These are phyloP conservation scores for Pseudogymnoascus sp. DNA, from an alignment of 2,329 filamentous ascomycete species.

Conservation along the genomic window DNA sequence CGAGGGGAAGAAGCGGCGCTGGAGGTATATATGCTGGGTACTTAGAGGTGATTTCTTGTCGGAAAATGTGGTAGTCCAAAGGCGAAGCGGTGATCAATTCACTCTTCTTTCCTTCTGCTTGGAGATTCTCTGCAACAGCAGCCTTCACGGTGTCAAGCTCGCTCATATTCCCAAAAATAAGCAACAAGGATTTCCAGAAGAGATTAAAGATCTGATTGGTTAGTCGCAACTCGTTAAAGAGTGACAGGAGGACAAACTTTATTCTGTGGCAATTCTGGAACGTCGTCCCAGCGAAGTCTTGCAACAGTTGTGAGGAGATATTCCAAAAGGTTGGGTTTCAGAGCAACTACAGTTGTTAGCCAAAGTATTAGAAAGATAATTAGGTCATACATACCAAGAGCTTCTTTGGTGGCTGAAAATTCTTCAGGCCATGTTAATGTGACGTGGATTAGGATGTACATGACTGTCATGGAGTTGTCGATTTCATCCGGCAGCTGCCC, in stretches of 20 bases:
- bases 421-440: conserved; percentile 43
- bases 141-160: conserved; percentile 68
- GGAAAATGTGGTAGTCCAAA: conserved; percentile 90
- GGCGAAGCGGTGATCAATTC: conserved; percentile 88
- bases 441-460: conserved; percentile 53
- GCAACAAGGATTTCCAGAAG: conserved; percentile 83
- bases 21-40: conserved; percentile 95
- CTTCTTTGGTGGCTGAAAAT: conserved; percentile 26
- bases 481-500: conserved; percentile 43
- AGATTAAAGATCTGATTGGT: conserved; percentile 59
- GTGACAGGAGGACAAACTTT: conserved; percentile 41
- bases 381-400: neutral
- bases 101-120: conserved; percentile 51
- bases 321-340: conserved; percentile 61
- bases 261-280: conserved; percentile 52
- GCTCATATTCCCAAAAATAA: conserved; percentile 72
- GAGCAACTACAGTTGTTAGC: conserved; percentile 33
- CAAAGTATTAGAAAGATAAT: neutral
- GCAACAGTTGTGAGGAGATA: conserved; percentile 63
- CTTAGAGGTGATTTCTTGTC: conserved; percentile 94
- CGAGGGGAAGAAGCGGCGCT: conserved; percentile 70
- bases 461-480: conserved; percentile 54
- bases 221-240: conserved; percentile 18
- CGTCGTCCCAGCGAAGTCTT: conserved; percentile 65
- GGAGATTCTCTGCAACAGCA: conserved; percentile 53